A percentile compares a stretch with the other conserved stretches of the same genome.
Evolutionary conservation across 2,329 filamentous ascomycete species (phyloP).

Genomic region (Aspergillus aculeatus): DNA sequence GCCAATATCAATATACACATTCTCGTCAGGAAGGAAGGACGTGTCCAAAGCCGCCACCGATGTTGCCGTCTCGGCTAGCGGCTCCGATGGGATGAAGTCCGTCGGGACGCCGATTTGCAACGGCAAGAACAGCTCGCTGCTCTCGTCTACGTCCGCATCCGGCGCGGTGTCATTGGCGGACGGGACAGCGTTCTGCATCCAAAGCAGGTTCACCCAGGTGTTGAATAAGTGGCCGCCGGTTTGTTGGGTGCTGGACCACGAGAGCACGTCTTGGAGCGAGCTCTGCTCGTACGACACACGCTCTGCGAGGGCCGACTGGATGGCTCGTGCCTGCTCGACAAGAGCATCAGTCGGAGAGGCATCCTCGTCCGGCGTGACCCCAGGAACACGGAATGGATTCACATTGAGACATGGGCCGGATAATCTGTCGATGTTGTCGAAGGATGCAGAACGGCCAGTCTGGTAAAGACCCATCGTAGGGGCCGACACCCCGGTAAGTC

Average conservation of each 20-base stretch:
- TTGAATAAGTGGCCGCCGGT: conserved; percentile 27
- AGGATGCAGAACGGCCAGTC: conserved; percentile 30
- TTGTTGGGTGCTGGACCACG: conserved; percentile 15
- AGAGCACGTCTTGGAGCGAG: conserved; percentile 26
- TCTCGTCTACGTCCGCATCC: not conserved
- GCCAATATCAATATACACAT: conserved; percentile 29
- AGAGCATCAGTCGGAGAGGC: not conserved
- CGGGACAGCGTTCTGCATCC: conserved; percentile 21
- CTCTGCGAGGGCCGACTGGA: conserved; percentile 27
- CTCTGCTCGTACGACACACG: conserved; percentile 31
- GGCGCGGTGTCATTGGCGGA: conserved; percentile 4
- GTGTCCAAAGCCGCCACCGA: conserved; percentile 25
- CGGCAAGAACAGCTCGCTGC: conserved; percentile 19
- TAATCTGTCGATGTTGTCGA: conserved; percentile 26
- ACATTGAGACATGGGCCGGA: conserved; percentile 34
- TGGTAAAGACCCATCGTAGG: conserved; percentile 35
- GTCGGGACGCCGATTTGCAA: conserved; percentile 28
- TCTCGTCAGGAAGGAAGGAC: conserved; percentile 21
- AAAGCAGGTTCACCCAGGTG: conserved; percentile 34
- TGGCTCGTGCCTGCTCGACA: conserved; percentile 13
- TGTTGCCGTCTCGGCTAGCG: conserved; percentile 14
- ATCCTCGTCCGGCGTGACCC: conserved; percentile 4
- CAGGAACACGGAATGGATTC: conserved; percentile 25
- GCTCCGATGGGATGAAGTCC: conserved; percentile 24
- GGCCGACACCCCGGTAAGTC: conserved; percentile 16